Base-by-base conservation (phyloP, 306 rosid genomes). In the Echinosophora koreensis region DNA sequence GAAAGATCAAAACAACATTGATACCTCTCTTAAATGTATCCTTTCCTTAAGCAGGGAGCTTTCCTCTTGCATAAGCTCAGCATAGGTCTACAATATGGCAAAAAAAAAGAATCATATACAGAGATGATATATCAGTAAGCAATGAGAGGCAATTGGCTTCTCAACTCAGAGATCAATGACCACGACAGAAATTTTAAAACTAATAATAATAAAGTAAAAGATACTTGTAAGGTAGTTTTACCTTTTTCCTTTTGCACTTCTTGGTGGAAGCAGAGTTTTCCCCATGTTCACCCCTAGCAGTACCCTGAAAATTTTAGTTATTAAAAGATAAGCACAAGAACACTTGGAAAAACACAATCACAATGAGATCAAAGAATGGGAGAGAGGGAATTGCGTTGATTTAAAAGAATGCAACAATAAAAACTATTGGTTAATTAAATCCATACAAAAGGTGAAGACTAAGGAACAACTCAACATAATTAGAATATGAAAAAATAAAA, bases 31-130 rank as follows among this genome's bases (percentile, higher is more conserved):
- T 71, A 94, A 67, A 71, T 57, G 42, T 56, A 66, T 61, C 75
- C 83, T 90, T 87, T 90, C 95, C 81, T 86, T 87, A 82, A 90
- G 80, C 81, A 94, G 87, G 30, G 88, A 80, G 80, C 65, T 76
- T 79, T 90, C 97, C 88, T 88, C 93, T 78, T 94, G 93, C 74
- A 88, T 86, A 6, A 92, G 90, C 83, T 94, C 93, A 39, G 91
- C 89, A 80, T 81, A 83, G 6, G 92, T 88, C 98, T 94, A 61
- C 1, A 83, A 38, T n/a, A n/a, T n/a, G n/a, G n/a, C n/a, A n/a
- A n/a, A n/a, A n/a, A n/a, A n/a, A 38, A 72, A 50, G 11, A 60
- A 42, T 50, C 50, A 67, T 14, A 28, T 30, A 47, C 60, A 64
- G 2, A 34, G 8, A 28, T 1, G 11, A 32, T 28, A 51, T 13